These are phyloP conservation scores for Rhododendron mucronatum DNA, from an alignment of 148 eudicot species.

Conservation along the genomic window DNA sequence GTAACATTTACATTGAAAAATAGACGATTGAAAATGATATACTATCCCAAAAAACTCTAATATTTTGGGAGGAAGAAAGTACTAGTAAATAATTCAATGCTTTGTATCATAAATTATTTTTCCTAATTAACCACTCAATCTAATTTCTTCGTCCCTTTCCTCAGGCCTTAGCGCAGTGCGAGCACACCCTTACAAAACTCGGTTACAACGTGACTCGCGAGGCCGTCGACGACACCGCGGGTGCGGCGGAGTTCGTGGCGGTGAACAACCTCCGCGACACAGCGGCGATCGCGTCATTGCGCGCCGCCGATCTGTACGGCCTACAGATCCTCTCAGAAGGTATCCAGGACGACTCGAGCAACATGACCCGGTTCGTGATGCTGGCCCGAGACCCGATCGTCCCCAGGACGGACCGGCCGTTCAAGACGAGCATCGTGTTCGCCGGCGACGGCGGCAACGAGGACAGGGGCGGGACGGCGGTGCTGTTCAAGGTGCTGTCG, in stretches of 20 bases:
- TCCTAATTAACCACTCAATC: too few relatives aligned
- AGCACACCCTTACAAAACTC: conserved; percentile 64
- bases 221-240: conserved; percentile 92
- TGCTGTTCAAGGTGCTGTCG: conserved; percentile 86
- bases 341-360: conserved; percentile 80
- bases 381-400: conserved; percentile 88
- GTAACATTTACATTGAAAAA: too few relatives aligned
- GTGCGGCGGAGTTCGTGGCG: conserved; percentile 78
- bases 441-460: conserved; percentile 50
- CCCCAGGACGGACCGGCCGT: conserved; percentile 78
- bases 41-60: too few relatives aligned
- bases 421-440: conserved; percentile 95
- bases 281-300: conserved; percentile 79
- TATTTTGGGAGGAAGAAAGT: too few relatives aligned
- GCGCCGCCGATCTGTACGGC: conserved; percentile 85
- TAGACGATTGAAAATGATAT: too few relatives aligned
- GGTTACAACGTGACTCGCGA: conserved; percentile 69
- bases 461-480: conserved; percentile 47
- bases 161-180: conserved; percentile 86
- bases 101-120: too few relatives aligned
- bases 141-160: neutral
- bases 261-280: conserved; percentile 59
- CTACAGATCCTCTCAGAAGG: conserved; percentile 68
- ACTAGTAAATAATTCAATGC: too few relatives aligned
- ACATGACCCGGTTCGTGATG: conserved; percentile 92